Evolutionary conservation across 345 rosid genomes (phyloP).

Genomic region (Citrus inodora): DNA sequence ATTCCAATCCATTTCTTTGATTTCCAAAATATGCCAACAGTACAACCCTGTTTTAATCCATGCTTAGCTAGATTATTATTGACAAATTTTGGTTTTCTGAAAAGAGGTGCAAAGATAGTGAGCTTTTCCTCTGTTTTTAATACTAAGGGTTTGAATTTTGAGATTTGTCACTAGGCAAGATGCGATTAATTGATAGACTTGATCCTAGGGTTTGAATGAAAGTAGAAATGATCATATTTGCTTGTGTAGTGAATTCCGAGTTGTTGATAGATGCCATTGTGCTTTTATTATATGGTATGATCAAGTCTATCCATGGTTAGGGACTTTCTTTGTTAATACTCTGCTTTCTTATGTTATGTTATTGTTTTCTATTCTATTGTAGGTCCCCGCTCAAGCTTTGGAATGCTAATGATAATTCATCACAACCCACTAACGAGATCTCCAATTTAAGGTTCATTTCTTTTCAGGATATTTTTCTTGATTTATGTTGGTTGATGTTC

Average conservation of each 20-base stretch:
- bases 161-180: not conserved
- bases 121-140: not conserved
- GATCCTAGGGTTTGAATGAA: not conserved
- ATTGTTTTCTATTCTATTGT: conserved; percentile 8
- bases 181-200: not conserved
- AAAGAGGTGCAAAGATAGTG: not conserved
- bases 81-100: not conserved
- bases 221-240: not conserved
- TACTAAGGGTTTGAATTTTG: not conserved
- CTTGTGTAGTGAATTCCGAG: not conserved
- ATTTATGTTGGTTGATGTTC: not conserved
- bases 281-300: not conserved
- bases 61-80: not conserved
- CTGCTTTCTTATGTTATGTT: not conserved
- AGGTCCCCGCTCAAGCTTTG: conserved; percentile 45
- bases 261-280: not conserved
- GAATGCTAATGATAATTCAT: conserved; percentile 34
- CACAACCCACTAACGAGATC: not conserved
- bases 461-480: not conserved
- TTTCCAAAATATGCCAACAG: not conserved
- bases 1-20: not conserved
- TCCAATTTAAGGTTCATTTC: conserved; percentile 2
- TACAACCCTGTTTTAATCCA: not conserved
- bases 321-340: not conserved
- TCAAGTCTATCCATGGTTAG: not conserved